Evolutionary conservation across 1,284 basidiomycete species (phyloP).

Genomic region (Pseudozyma flocculosa): DNA sequence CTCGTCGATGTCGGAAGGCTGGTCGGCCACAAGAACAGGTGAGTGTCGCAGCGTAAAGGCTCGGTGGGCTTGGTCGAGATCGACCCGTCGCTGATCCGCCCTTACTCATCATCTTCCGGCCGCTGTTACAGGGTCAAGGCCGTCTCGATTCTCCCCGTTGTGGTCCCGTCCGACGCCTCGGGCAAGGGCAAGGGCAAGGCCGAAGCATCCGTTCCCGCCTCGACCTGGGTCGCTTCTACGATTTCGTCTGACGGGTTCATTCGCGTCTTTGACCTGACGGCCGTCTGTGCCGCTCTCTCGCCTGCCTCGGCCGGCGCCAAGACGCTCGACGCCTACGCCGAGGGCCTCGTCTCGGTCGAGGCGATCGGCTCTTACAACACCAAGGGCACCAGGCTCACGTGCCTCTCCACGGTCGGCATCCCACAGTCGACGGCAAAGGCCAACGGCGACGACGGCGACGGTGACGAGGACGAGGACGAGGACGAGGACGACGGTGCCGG

Average conservation of each 20-base stretch:
- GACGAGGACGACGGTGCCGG: constrained; percentile 28
- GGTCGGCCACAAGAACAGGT: constrained; percentile 53
- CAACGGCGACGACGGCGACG: constrained; percentile 9
- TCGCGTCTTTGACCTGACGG: constrained; percentile 46
- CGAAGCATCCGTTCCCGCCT: constrained; percentile 1
- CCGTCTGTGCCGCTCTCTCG: constrained; percentile 17
- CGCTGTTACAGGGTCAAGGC: constrained; percentile 14
- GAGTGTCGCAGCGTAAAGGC: no score
- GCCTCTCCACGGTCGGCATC: constrained; percentile 47
- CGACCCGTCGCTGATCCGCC: no score
- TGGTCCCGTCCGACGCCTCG: constrained; percentile 1
- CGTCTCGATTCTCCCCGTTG: constrained; percentile 25
- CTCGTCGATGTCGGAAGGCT: constrained; percentile 43
- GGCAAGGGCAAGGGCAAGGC: constrained; percentile 11
- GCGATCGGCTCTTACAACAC: constrained; percentile 42
- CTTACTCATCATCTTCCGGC: constrained; percentile 66
- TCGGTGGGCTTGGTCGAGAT: no score
- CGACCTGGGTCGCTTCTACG: constrained; percentile 33
- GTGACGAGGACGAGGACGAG: constrained; percentile 12
- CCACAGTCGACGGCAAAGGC: constrained; percentile 1
- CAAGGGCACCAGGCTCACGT: constrained; percentile 51
- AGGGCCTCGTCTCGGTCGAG: background rate
- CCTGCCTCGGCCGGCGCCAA: background rate
- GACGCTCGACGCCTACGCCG: background rate
- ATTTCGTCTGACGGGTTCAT: constrained; percentile 56